Evolutionary conservation across 2,329 filamentous ascomycete genomes (phyloP).

Genomic region (Diaporthe helianthi): DNA sequence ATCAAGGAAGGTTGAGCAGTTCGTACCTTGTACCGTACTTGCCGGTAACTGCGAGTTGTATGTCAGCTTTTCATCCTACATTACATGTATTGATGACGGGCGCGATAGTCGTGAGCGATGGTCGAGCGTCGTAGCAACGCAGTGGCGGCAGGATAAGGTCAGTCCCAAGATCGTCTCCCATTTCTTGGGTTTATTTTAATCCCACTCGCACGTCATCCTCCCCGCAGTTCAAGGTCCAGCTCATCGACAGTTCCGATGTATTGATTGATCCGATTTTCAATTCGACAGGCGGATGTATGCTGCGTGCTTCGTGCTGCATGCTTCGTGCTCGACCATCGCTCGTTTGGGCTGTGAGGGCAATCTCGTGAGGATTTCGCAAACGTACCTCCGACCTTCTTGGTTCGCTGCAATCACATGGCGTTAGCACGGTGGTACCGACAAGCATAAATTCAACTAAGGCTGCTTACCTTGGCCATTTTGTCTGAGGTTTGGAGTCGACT

Average conservation of each 20-base stretch:
- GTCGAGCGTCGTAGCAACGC: conserved; percentile 14
- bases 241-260: neutral
- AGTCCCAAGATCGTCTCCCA: neutral
- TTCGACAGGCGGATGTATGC: neutral
- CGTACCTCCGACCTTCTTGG: conserved; percentile 74
- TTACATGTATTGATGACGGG: no score
- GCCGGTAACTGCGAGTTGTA: conserved; percentile 84
- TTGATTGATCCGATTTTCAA: neutral
- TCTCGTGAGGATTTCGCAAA: conserved; percentile 27
- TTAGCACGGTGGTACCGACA: neutral
- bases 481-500: conserved; percentile 33
- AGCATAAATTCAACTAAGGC: neutral
- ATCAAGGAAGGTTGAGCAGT: conserved; percentile 40
- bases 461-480: conserved; percentile 35
- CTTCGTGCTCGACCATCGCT: conserved; percentile 31
- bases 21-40: conserved; percentile 97
- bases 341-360: conserved; percentile 18
- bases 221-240: neutral
- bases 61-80: conserved; percentile 25
- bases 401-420: conserved; percentile 60
- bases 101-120: neutral
- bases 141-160: neutral
- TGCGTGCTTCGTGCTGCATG: neutral
- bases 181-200: neutral
- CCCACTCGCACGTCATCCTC: conserved; percentile 16